These are phyloP conservation scores for Annona squamosa DNA, from an alignment of 164 flowering plant genomes.

Conservation along the genomic window DNA sequence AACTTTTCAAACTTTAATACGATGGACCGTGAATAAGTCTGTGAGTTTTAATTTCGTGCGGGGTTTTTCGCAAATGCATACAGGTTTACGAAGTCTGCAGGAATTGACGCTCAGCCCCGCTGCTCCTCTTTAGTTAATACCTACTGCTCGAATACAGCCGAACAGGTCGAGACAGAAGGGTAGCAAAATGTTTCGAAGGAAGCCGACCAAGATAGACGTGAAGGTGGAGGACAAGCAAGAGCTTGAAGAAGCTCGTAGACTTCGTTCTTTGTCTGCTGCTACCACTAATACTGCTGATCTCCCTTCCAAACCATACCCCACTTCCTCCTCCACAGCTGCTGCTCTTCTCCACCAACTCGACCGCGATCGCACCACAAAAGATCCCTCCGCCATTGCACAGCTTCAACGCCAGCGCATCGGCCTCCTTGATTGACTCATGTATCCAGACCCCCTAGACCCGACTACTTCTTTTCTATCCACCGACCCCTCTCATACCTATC, in stretches of 20 bases:
- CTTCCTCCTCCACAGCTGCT: not conserved
- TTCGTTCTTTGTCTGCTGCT: not conserved
- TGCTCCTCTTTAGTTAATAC: no score
- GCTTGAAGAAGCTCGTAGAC: slow-evolving; percentile 5
- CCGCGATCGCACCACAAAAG: not conserved
- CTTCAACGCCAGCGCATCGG: slow-evolving; percentile 5
- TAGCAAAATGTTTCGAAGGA: not conserved
- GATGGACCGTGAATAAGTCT: no score
- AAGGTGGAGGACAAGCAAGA: slow-evolving; percentile 6
- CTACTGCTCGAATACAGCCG: not conserved
- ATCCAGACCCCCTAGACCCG: not conserved
- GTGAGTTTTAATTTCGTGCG: no score
- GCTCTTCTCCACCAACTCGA: slow-evolving; percentile 11
- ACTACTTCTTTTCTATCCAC: not conserved
- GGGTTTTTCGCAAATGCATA: no score
- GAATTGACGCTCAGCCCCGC: no score
- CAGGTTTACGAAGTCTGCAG: no score
- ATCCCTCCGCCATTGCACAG: not conserved
- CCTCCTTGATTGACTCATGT: not conserved
- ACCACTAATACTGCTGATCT: not conserved
- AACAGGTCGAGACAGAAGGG: no score
- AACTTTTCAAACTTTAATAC: no score
- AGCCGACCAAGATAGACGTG: slow-evolving; percentile 7
- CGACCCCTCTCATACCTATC: not conserved
- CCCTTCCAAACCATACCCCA: not conserved